These are phyloP conservation scores for Kockiozyma suomiensis DNA, from an alignment of 805 yeast species.

Conservation along the genomic window DNA sequence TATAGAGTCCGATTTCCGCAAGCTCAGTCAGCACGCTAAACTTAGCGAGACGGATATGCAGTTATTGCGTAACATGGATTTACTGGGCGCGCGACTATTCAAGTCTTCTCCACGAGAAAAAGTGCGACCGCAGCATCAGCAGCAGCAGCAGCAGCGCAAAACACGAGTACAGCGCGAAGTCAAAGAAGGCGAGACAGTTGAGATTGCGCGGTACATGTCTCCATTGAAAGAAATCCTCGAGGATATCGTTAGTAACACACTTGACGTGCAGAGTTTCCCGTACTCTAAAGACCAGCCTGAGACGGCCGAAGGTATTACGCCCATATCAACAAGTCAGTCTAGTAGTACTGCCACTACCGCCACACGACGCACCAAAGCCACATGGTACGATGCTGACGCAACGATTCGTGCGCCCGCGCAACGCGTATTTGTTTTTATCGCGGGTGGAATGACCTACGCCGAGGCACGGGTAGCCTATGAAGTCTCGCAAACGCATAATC, in stretches of 20 bases:
- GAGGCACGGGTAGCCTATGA: conserved; percentile 80
- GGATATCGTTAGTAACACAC: conserved; percentile 50
- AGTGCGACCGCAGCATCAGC: conserved; percentile 50
- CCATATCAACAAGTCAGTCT: conserved; percentile 7
- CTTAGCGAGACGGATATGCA: conserved; percentile 51
- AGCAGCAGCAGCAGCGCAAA: not conserved
- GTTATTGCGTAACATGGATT: conserved; percentile 59
- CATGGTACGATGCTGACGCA: conserved; percentile 26
- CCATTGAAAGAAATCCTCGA: conserved; percentile 64
- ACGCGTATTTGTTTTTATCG: conserved; percentile 73
- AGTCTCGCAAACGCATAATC: conserved; percentile 60
- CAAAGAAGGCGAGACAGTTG: conserved; percentile 19
- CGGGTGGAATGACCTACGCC: conserved; percentile 87
- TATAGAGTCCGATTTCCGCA: conserved; percentile 68
- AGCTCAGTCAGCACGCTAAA: conserved; percentile 60
- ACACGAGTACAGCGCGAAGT: not conserved
- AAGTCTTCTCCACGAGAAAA: conserved; percentile 47
- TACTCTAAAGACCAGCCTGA: conserved; percentile 74
- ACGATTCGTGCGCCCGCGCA: conserved; percentile 49
- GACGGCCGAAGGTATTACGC: conserved; percentile 6
- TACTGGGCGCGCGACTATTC: conserved; percentile 60
- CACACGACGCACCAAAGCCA: conserved; percentile 26
- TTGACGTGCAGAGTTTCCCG: conserved; percentile 67
- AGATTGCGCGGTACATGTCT: conserved; percentile 65
- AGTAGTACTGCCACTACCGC: not conserved